A percentile compares a stretch with the other conserved stretches of the same genome.
Evolutionary conservation across 805 yeast species (phyloP).

Genomic region (Saturnispora dispora): DNA sequence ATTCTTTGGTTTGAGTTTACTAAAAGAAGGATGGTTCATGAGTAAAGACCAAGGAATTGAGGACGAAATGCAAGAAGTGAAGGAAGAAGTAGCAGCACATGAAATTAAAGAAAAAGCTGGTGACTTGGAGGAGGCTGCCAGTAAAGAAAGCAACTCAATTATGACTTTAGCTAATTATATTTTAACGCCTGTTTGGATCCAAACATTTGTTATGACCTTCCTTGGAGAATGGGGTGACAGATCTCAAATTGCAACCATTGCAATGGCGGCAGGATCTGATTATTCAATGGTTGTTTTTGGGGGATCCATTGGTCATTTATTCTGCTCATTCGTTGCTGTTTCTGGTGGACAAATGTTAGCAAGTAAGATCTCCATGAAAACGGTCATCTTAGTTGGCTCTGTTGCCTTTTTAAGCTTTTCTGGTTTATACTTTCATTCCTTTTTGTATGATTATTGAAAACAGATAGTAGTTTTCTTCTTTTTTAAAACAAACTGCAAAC

Average conservation of each 20-base stretch:
- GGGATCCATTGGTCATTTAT: conserved; percentile 78
- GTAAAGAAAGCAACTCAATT: background rate
- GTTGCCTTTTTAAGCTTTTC: conserved; percentile 78
- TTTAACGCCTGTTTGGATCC: conserved; percentile 85
- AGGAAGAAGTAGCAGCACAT: conserved; percentile 72
- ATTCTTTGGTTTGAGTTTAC: conserved; percentile 69
- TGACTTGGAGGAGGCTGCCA: conserved; percentile 47
- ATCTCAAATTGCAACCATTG: conserved; percentile 95
- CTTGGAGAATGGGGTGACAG: conserved; percentile 99
- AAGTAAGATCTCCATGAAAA: conserved; percentile 80
- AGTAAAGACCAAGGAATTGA: conserved; percentile 77
- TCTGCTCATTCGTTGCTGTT: conserved; percentile 85
- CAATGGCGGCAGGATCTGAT: conserved; percentile 95
- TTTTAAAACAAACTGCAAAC: background rate
- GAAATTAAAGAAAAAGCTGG: conserved; percentile 44
- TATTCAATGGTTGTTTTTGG: conserved; percentile 86
- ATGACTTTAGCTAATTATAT: conserved; percentile 38
- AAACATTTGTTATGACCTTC: conserved; percentile 91
- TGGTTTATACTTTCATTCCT: conserved; percentile 67
- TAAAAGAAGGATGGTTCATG: conserved; percentile 79
- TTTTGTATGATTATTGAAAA: conserved; percentile 29
- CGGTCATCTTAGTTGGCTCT: conserved; percentile 87
- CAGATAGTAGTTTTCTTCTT: background rate
- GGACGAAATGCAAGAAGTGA: conserved; percentile 94
- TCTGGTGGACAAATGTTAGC: conserved; percentile 89